These are phyloP conservation scores for Nidularia pulvinata DNA, from an alignment of 768 basidiomycete species.

Conservation along the genomic window DNA sequence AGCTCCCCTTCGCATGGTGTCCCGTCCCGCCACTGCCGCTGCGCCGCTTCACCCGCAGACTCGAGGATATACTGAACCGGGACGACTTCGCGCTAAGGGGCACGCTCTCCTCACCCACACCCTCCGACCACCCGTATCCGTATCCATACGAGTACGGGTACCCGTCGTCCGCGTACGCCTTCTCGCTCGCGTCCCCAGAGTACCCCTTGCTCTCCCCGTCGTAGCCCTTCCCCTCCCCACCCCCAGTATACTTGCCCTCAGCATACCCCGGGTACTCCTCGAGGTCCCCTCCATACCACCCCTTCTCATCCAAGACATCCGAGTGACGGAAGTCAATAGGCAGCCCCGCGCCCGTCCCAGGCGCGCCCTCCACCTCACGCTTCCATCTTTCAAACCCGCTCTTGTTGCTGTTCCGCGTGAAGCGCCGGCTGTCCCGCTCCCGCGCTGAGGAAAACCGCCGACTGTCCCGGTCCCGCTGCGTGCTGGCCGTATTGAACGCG, in stretches of 20 bases:
- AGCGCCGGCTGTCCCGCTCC: not conserved
- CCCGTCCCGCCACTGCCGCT: too few relatives aligned
- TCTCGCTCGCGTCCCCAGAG: too few relatives aligned
- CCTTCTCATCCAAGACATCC: conserved; percentile 12
- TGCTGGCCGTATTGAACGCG: too few relatives aligned
- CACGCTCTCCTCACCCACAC: conserved; percentile 2
- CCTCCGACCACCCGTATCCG: too few relatives aligned
- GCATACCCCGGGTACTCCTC: not conserved
- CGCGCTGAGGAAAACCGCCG: not conserved
- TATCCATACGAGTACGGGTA: too few relatives aligned
- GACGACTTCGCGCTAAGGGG: conserved; percentile 21
- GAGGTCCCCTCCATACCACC: conserved; percentile 8
- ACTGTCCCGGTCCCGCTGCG: not conserved
- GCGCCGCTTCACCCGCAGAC: conserved; percentile 3
- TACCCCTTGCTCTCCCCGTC: too few relatives aligned
- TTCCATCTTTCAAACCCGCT: conserved; percentile 45
- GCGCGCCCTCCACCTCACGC: conserved; percentile 31
- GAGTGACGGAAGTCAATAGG: conserved; percentile 44
- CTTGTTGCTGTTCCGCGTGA: conserved; percentile 22
- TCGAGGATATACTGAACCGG: conserved; percentile 14
- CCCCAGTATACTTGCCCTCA: too few relatives aligned
- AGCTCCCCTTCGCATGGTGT: too few relatives aligned
- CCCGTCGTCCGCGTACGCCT: too few relatives aligned
- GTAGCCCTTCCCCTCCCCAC: too few relatives aligned
- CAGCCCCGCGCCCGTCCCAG: conserved; percentile 26